Evolutionary conservation across 495 filamentous ascomycete species (phyloP), one percentile per base, ranked within the genome.

Genomic region (Evansstolkia leycettana): DNA sequence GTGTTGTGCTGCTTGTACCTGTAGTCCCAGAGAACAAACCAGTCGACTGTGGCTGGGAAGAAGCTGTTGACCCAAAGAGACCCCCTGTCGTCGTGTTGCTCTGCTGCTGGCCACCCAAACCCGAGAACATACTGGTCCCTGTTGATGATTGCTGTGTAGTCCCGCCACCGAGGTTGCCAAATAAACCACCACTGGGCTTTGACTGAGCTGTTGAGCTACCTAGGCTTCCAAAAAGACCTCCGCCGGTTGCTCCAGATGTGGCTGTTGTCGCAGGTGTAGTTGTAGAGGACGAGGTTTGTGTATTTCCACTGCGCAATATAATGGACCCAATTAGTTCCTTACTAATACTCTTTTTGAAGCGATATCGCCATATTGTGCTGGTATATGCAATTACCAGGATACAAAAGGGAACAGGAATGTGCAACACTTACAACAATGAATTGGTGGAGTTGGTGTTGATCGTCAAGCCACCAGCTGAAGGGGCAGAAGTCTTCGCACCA

Each of bases 391-490:
- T n/a, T n/a, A n/a, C n/a, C n/a, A n/a, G n/a, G n/a, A n/a, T n/a
- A n/a, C n/a, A n/a, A n/a, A 26, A 36, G 41, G 39, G 36, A 38
- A 31, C 23, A 23, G 34, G 11, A 9, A 28, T 18, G 24, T 26
- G 7, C 7, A 7, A n/a, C 16, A 64, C 74, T 73, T 54, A 80
- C 76, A 78, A 85, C 50, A 83, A 69, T 26, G 81, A 67, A 58
- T 80, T 83, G 37, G 79, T 73, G 24, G 75, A 67, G 29, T 62
- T 72, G n/a, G 83, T 90, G 52, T 84, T 88, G 51, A 90, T 82
- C 38, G 75, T 82, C 36, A 88, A 64, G 36, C 75, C 78, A 13
- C 65, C 70, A 7, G 57, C 27, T 10, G 58, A 42, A 18, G 57
- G 50, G 17, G 50, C 42, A 16, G 79, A 71, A 41, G 77, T 71